phyloP scores from a whole-genome alignment of 2,329 filamentous ascomycete genomes.

The Alternaria viburni region DNA sequence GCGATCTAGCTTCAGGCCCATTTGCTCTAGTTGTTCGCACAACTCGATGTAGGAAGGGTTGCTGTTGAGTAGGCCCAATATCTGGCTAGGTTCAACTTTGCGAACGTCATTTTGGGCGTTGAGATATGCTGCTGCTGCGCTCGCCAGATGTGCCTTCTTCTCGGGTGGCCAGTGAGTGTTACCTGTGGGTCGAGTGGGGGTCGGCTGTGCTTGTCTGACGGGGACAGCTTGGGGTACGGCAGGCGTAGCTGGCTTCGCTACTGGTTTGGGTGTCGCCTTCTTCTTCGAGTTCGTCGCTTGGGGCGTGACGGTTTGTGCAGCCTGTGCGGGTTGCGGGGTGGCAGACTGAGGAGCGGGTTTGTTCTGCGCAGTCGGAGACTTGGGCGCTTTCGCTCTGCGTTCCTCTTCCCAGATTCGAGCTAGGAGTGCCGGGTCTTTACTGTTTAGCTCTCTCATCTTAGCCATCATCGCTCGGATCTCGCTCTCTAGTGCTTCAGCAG shows the following conservation, averaged over 20 bases:
- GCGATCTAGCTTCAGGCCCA: constrained; percentile 58
- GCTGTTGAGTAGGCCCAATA: constrained; percentile 56
- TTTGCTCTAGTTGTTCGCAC: constrained; percentile 60
- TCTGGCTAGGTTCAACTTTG: constrained; percentile 46
- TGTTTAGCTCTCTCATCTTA: constrained; percentile 64
- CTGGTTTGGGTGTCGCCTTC: constrained; percentile 27
- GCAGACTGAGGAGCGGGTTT: constrained; percentile 30
- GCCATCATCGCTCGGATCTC: constrained; percentile 63
- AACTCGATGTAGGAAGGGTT: constrained; percentile 64
- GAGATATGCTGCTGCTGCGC: constrained; percentile 57
- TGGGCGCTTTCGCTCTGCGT: constrained; percentile 46
- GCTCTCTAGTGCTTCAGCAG: constrained; percentile 51
- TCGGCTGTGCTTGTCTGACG: constrained; percentile 6
- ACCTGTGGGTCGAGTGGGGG: constrained; percentile 16
- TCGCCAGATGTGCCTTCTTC: constrained; percentile 59
- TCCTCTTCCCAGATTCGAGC: constrained; percentile 64
- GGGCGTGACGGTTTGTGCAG: constrained; percentile 14
- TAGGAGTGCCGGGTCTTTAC: constrained; percentile 61
- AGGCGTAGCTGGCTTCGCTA: constrained; percentile 5
- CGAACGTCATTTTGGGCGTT: constrained; percentile 52
- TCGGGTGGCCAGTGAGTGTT: constrained; percentile 59
- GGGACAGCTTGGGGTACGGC: constrained; percentile 7
- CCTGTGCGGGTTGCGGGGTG: constrained; percentile 12
- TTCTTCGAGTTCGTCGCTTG: constrained; percentile 28
- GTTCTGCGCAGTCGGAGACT: constrained; percentile 30